These are phyloP conservation scores for Phytopythium mirpurense DNA, from an alignment of 352 stramenopile species.

Conservation along the genomic window DNA sequence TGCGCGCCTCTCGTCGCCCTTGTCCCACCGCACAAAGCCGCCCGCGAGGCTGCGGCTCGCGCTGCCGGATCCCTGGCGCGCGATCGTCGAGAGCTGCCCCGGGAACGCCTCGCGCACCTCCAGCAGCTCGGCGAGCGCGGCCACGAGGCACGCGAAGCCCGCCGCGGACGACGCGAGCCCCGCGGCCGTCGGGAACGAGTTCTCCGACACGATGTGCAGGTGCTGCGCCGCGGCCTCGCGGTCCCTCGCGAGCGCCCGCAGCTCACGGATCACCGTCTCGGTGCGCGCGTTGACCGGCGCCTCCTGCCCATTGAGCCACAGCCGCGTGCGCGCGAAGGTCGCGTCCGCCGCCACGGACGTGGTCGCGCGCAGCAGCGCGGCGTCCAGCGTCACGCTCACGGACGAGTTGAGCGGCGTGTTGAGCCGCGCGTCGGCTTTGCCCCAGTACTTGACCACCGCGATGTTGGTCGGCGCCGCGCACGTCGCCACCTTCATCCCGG, in stretches of 20 bases:
- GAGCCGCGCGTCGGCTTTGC: conserved; percentile 88
- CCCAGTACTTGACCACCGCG: conserved; percentile 99
- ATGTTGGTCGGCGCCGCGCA: conserved; percentile 97
- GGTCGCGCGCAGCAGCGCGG: conserved; percentile 92
- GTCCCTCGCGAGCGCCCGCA: conserved; percentile 39
- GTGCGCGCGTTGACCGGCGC: conserved; percentile 80
- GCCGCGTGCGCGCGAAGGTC: conserved; percentile 77
- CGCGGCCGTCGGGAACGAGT: conserved; percentile 98
- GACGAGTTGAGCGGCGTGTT: conserved; percentile 98
- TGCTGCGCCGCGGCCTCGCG: conserved; percentile 20
- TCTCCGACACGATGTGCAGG: conserved; percentile 94
- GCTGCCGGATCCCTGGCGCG: conserved; percentile 93
- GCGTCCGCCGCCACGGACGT: conserved; percentile 86
- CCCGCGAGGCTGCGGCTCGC: conserved; percentile 95
- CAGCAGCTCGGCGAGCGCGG: conserved; percentile 80
- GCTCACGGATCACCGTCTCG: conserved; percentile 58
- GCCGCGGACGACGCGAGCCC: conserved; percentile 97
- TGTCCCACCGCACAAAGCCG: conserved; percentile 97
- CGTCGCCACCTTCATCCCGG: conserved; percentile 62
- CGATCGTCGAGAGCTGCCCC: conserved; percentile 90
- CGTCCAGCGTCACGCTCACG: conserved; percentile 95
- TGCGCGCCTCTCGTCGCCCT: conserved; percentile 40
- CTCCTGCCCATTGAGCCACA: conserved; percentile 97
- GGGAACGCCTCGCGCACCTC: conserved; percentile 87
- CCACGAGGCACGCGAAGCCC: conserved; percentile 94